Percentiles rank a stretch among this genome's conserved stretches.
Conservation (phyloP, 2,329 filamentous ascomycete species). For the Alternaria arbusti region DNA sequence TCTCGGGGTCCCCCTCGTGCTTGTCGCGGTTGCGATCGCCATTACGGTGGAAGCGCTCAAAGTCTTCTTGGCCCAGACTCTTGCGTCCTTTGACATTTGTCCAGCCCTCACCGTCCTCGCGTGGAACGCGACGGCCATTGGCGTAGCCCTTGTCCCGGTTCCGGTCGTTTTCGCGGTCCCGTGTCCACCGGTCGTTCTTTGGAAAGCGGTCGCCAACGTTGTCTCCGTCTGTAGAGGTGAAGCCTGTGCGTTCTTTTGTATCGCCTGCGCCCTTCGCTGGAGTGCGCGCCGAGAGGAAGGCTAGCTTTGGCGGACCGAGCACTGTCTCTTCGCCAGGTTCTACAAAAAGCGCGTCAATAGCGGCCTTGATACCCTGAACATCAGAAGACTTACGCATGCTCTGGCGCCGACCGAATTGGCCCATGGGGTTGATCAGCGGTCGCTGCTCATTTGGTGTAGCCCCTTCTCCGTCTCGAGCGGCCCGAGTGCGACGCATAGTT, state of each 20-base stretch:
- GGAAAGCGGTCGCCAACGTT: slow-evolving; percentile 42
- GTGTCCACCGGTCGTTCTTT: slow-evolving; percentile 50
- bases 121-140: slow-evolving; percentile 50
- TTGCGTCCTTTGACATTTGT: slow-evolving; percentile 75
- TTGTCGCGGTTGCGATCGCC: slow-evolving; percentile 61
- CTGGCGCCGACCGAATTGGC: slow-evolving; percentile 42
- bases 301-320: slow-evolving; percentile 81
- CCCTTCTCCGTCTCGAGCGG: slow-evolving; percentile 36
- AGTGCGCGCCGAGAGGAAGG: slow-evolving; percentile 74
- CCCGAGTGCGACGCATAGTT: slow-evolving; percentile 33
- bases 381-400: slow-evolving; percentile 57
- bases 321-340: slow-evolving; percentile 77
- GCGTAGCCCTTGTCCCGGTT: slow-evolving; percentile 43
- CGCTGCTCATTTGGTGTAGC: slow-evolving; percentile 34
- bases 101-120: slow-evolving; percentile 73
- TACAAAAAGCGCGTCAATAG: slow-evolving; percentile 49
- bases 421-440: slow-evolving; percentile 45
- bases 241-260: slow-evolving; percentile 43
- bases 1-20: slow-evolving; percentile 44
- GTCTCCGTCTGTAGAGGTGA: slow-evolving; percentile 49
- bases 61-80: slow-evolving; percentile 74
- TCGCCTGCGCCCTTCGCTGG: slow-evolving; percentile 52
- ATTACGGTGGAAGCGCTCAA: slow-evolving; percentile 70
- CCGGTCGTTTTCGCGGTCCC: slow-evolving; percentile 51
- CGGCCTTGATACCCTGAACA: slow-evolving; percentile 49